These are phyloP conservation scores for Xylaria sp. DNA, from an alignment of 2,329 filamentous ascomycete species.

Conservation along the genomic window DNA sequence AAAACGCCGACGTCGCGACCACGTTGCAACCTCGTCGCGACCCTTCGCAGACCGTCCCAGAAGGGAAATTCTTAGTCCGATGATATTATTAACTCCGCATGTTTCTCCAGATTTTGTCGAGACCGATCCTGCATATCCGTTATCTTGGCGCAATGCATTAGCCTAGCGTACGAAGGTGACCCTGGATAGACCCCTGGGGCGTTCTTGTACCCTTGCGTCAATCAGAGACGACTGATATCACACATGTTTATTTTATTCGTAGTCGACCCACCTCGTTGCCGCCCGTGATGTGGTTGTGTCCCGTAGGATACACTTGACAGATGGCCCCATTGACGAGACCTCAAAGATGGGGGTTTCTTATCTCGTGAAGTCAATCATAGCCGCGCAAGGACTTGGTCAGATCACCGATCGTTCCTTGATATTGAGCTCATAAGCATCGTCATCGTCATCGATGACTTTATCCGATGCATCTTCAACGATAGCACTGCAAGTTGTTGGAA, in stretches of 20 bases:
- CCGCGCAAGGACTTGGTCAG: neutral
- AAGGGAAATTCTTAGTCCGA: slow-evolving; percentile 27
- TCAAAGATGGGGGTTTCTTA: slow-evolving; percentile 1
- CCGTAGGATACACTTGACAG: slow-evolving; percentile 1
- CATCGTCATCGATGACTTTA: slow-evolving; percentile 12
- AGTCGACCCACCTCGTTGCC: neutral
- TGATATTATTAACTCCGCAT: slow-evolving; percentile 23
- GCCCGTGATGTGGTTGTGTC: neutral
- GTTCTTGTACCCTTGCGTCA: neutral
- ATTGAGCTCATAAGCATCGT: neutral
- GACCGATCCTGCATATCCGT: slow-evolving; percentile 17
- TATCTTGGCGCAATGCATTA: slow-evolving; percentile 11
- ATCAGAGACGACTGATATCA: neutral
- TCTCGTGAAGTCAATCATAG: slow-evolving; percentile 3
- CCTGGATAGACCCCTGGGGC: neutral
- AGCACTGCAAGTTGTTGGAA: neutral
- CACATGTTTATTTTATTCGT: slow-evolving; percentile 3
- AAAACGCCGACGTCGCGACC: slow-evolving; percentile 19
- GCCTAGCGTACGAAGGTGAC: neutral
- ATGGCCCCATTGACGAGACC: neutral
- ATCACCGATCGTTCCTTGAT: neutral
- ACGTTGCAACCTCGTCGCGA: neutral
- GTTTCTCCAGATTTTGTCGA: slow-evolving; percentile 23
- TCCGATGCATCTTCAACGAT: slow-evolving; percentile 2
- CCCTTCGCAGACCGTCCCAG: neutral